A percentile compares a stretch with the other conserved stretches of the same genome.
phyloP scores from a whole-genome alignment of 1,284 basidiomycete species.

The Leccinum pachyderme region DNA sequence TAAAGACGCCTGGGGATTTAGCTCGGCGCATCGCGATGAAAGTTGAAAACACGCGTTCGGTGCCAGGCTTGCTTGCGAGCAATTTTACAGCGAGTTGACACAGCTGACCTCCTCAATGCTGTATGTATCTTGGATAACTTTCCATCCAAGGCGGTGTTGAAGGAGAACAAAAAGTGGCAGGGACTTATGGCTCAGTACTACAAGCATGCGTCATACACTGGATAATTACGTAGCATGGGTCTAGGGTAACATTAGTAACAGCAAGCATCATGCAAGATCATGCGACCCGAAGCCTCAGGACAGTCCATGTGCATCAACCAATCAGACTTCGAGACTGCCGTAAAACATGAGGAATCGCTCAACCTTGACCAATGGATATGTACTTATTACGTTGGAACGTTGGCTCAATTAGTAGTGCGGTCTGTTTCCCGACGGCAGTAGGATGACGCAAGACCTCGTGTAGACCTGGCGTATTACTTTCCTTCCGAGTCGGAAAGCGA shows the following conservation, averaged over 20 bases:
- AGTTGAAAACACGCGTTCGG: slow-evolving; percentile 9
- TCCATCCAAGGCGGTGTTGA: background rate
- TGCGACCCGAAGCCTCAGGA: background rate
- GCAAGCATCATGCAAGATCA: background rate
- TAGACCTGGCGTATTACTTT: no score
- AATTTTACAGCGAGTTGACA: background rate
- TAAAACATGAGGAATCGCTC: background rate
- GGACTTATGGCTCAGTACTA: slow-evolving; percentile 5
- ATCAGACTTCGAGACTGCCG: background rate
- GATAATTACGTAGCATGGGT: background rate
- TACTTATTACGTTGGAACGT: no score
- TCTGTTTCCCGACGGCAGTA: no score
- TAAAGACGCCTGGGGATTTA: slow-evolving; percentile 1
- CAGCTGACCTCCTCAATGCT: background rate
- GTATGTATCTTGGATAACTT: background rate
- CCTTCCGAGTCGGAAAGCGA: no score
- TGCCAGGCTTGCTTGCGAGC: background rate
- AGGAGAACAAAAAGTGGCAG: no score
- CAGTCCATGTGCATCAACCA: background rate
- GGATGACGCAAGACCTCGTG: no score
- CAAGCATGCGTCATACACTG: slow-evolving; percentile 8
- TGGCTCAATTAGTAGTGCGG: no score
- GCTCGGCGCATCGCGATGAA: background rate
- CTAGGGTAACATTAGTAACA: slow-evolving; percentile 1
- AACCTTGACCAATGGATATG: no score